A percentile compares a stretch with the other conserved stretches of the same genome.
These are phyloP conservation scores for Albatrellus ellisii DNA, from an alignment of 768 basidiomycete genomes.

Conservation along the genomic window DNA sequence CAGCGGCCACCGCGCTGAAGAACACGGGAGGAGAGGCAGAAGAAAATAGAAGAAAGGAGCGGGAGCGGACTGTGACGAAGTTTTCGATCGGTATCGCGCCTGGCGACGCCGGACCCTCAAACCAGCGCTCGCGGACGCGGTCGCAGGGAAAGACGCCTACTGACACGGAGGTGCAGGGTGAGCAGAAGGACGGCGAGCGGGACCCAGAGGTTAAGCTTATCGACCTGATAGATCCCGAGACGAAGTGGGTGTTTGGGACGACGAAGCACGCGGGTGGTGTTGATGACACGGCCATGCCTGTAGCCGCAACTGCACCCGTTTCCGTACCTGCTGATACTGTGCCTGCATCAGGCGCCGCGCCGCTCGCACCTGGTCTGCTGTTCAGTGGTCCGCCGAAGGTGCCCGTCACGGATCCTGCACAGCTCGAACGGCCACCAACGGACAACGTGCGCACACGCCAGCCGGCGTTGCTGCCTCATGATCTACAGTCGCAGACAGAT, in stretches of 20 bases:
- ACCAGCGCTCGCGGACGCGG: conserved; percentile 20
- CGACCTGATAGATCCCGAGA: conserved; percentile 21
- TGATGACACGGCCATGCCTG: not conserved
- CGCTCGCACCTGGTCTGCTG: conserved; percentile 7
- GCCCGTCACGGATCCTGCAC: not conserved
- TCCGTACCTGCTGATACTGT: not conserved
- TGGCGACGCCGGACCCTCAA: conserved; percentile 20
- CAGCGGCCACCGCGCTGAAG: not conserved
- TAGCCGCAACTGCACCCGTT: not conserved
- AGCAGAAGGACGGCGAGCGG: not conserved
- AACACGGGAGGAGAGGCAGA: conserved; percentile 1
- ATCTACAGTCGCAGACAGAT: conserved; percentile 3
- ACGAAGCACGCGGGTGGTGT: conserved; percentile 15
- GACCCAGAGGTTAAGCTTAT: conserved; percentile 18
- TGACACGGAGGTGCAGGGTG: not conserved
- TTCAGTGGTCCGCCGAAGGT: conserved; percentile 7
- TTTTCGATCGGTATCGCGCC: conserved; percentile 35
- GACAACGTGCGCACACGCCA: conserved; percentile 5
- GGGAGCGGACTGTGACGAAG: conserved; percentile 15
- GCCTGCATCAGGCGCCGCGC: not conserved
- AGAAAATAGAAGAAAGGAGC: conserved; percentile 5
- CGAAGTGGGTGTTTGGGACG: conserved; percentile 50
- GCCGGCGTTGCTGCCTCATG: conserved; percentile 5
- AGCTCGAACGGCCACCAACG: conserved; percentile 2
- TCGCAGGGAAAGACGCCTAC: conserved; percentile 12